Conservation (phyloP, 352 stramenopile species). For the Phytophthora chlamydospora region DNA sequence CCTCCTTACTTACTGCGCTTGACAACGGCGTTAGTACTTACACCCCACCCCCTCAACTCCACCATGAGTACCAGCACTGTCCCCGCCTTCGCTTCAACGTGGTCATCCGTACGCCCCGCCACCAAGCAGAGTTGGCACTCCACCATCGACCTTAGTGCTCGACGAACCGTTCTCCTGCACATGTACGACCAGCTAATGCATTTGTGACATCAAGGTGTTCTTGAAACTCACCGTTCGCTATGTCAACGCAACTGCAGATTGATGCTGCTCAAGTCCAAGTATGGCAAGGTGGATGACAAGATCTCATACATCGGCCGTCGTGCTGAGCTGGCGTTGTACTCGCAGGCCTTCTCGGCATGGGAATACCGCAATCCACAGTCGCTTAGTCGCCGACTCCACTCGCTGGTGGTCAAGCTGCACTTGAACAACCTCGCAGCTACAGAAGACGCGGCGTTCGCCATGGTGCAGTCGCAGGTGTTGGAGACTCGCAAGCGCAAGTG, state of each 20-base stretch:
- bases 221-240: background rate
- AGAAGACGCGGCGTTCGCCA: constrained; percentile 43
- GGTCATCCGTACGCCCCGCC: background rate
- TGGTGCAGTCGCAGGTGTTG: constrained; percentile 20
- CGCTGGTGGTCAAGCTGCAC: constrained; percentile 67
- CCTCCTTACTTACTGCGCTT: constrained; percentile 29
- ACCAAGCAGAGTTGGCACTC: constrained; percentile 52
- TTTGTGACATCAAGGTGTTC: background rate
- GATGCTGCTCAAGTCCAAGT: constrained; percentile 68
- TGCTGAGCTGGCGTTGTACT: constrained; percentile 63
- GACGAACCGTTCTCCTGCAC: constrained; percentile 60
- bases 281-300: constrained; percentile 59
- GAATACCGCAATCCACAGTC: constrained; percentile 68
- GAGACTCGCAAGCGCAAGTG: constrained; percentile 32
- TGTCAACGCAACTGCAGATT: constrained; percentile 29
- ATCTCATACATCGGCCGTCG: constrained; percentile 69
- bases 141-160: constrained; percentile 41
- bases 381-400: constrained; percentile 59
- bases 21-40: constrained; percentile 31
- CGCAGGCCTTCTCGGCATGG: constrained; percentile 49
- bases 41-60: background rate
- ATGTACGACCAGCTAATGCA: constrained; percentile 36
- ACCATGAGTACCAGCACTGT: constrained; percentile 29
- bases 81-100: constrained; percentile 11
- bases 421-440: constrained; percentile 52